phyloP scores from a whole-genome alignment of 305 asterid genomes.

The Ajuga reptans region DNA sequence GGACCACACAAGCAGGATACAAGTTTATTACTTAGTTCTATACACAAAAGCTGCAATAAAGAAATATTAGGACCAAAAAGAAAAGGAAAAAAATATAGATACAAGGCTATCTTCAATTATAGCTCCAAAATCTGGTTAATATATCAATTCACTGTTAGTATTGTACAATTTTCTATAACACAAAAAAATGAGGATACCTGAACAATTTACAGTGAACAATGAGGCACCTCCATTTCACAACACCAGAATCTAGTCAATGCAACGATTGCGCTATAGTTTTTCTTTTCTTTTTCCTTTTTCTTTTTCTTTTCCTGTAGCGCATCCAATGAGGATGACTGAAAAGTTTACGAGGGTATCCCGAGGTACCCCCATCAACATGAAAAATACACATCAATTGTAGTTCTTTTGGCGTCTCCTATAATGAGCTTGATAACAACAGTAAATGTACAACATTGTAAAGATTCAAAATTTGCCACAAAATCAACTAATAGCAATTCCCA shows the following conservation, averaged over 20 bases:
- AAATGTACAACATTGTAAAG: slow-evolving; percentile 22
- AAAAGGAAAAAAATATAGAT: too few relatives aligned
- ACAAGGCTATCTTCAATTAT: background rate
- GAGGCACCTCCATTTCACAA: slow-evolving; percentile 5
- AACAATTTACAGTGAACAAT: slow-evolving; percentile 12
- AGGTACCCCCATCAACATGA: background rate
- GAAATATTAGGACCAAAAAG: background rate
- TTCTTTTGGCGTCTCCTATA: slow-evolving; percentile 19
- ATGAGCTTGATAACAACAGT: slow-evolving; percentile 5
- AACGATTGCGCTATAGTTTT: slow-evolving; percentile 4
- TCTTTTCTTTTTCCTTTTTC: background rate
- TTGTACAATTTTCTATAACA: background rate
- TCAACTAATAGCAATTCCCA: slow-evolving; percentile 11
- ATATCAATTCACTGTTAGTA: background rate
- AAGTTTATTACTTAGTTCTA: background rate
- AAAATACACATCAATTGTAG: slow-evolving; percentile 13
- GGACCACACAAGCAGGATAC: background rate
- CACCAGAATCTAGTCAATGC: background rate
- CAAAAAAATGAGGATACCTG: background rate
- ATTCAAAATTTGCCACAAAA: background rate
- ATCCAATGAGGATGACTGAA: slow-evolving; percentile 8
- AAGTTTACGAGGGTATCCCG: slow-evolving; percentile 10
- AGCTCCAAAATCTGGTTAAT: background rate
- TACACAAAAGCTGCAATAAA: background rate
- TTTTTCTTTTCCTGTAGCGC: slow-evolving; percentile 1